Base-by-base conservation (phyloP, 257 asterid species). In the Solanum corneliomulleri region DNA sequence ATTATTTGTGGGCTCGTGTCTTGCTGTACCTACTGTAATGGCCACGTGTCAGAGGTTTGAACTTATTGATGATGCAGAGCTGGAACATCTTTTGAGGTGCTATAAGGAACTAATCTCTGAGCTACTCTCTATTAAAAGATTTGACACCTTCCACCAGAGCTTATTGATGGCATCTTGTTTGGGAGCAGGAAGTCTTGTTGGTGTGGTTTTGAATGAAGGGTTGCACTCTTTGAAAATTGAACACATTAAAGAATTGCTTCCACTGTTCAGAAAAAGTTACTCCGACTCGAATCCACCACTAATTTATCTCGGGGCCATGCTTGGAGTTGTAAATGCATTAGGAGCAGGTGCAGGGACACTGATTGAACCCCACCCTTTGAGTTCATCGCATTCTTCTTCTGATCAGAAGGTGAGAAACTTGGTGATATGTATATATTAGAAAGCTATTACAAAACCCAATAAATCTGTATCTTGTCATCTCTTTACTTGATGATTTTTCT, bases 271-370 rank as follows among this genome's bases (percentile, higher is more conserved):
- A 89, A 93, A 90, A 93, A 89, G 92, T 91, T 95, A 95, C 92
- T 90, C 94, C 9, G 86, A 90, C 85, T 91, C 96, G 88, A 90
- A 91, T 86, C 94, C 93, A 86, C 96, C 94, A 77, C 88, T 93
- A 69, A 90, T 92, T 86, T 97, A 91, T 90, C 93, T 97, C 45
- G 98, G 99, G 85, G 99, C 95, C 21, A 94, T 95, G 98, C 94
- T 95, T 89, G 99, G 98, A 82, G 94, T 92, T 85, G 92, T 96
- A 82, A 95, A 94, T 92, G 93, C 93, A 9, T 89, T 97, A 90
- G 99, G 99, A 76, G 98, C 98, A 78, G 92, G 94, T 91, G 97
- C 94, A 15, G 99, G 97, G 85, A 91, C 90, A 11, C 87, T 92
- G 88, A 41, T 88, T 87, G 92, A 89, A 87, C 89, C 72, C 64